Evolutionary conservation across 805 yeast species (phyloP), one percentile per base, ranked within the genome.

Genomic region (Saccharomycopsis microspora): DNA sequence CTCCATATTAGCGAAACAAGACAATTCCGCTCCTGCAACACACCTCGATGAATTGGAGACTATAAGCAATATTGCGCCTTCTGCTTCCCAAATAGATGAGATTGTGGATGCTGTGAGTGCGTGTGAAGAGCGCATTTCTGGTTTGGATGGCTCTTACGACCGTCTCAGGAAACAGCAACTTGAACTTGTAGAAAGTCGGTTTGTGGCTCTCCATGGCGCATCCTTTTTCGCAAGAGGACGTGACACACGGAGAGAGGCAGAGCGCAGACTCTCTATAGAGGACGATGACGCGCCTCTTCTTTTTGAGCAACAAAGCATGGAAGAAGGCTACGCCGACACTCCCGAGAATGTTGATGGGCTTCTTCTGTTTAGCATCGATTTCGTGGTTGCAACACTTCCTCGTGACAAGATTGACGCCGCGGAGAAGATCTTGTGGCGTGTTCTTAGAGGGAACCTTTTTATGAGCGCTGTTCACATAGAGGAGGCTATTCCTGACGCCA

Each of bases 391-490:
- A 45, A 89, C 90, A 9, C 80, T 93, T 42, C 73, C 79, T 41
- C 74, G 93, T 57, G 76, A 70, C 7, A 84, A 83, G 58, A 71
- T 87, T 31, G 76, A 73, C 10, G 70, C 82, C 1, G 69, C 93
- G 53, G 88, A 88, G 60, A 84, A 80, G 57, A 86, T 93, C 48
- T 67, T 88, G 43, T 93, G 96, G 95, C 76, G 99, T 66, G 79
- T 87, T 19, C 73, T 90, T 54, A 79, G 98, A 63, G 98, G 98
- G 59, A 93, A 93, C 62, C 69, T 94, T 55, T 86, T 75, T 58
- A 76, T 89, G 62, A 80, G 81, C 55, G 75, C 83, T 54, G 74
- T 75, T 43, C 93, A 85, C 55, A 77, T 90, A 50, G 74, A 75
- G 5, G 85, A 82, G 57, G 75, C 79, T 27, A 66, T 87, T 45